Evolutionary conservation across 805 yeast species (phyloP).

Genomic region (Cyberlindnera sargentensis): DNA sequence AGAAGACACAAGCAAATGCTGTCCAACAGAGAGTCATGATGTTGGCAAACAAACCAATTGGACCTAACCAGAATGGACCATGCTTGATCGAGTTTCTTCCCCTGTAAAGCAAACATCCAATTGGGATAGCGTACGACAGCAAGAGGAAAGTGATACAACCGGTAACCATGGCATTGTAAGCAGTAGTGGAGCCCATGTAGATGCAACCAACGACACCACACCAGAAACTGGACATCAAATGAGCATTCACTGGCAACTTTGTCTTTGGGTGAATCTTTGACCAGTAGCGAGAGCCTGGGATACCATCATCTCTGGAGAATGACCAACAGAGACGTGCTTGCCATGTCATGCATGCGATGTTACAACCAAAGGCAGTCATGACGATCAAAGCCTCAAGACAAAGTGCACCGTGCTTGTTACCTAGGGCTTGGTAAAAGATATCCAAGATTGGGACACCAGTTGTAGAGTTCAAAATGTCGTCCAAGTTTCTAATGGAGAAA

Average conservation of each 20-base stretch:
- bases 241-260: conserved; percentile 55
- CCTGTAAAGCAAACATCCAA: conserved; percentile 36
- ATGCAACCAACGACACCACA: conserved; percentile 52
- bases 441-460: conserved; percentile 60
- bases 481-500: conserved; percentile 48
- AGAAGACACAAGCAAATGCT: conserved; percentile 49
- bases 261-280: conserved; percentile 37
- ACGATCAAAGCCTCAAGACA: conserved; percentile 42
- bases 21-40: conserved; percentile 50
- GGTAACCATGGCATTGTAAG: conserved; percentile 57
- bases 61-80: conserved; percentile 66
- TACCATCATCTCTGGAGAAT: conserved; percentile 57
- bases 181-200: conserved; percentile 59
- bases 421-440: conserved; percentile 52
- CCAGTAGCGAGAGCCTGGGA: conserved; percentile 48
- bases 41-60: conserved; percentile 44
- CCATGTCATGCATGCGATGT: conserved; percentile 59
- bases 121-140: conserved; percentile 52
- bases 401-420: conserved; percentile 47
- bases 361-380: conserved; percentile 50
- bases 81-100: conserved; percentile 47
- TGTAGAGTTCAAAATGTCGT: conserved; percentile 37
- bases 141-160: conserved; percentile 55
- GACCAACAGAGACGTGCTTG: conserved; percentile 65
- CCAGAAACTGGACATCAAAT: conserved; percentile 45